Percentiles rank a stretch among this genome's conserved stretches.
Evolutionary conservation across 345 rosid species (phyloP).

Genomic region (Sisymbrium altissimum): DNA sequence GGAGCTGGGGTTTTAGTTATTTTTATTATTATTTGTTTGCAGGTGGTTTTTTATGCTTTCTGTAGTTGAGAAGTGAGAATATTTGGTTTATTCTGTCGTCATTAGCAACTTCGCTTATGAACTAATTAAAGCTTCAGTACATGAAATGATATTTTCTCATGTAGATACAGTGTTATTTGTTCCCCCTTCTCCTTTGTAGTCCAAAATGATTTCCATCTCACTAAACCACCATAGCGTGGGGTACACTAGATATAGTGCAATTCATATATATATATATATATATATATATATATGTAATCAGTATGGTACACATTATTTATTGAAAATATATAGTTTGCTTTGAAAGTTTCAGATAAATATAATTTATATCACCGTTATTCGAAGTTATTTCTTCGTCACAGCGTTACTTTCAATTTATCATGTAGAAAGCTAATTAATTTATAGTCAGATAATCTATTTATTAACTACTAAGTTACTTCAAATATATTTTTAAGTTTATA

Average conservation of each 20-base stretch:
- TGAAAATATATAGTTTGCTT: neutral
- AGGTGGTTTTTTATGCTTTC: neutral
- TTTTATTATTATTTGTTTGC: neutral
- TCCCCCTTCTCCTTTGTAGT: conserved; percentile 7
- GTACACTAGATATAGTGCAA: neutral
- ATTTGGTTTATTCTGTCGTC: neutral
- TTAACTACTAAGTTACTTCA: neutral
- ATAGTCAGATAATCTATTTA: neutral
- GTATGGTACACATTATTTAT: neutral
- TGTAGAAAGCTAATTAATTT: neutral
- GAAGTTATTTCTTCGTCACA: neutral
- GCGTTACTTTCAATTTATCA: neutral
- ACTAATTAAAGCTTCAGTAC: neutral
- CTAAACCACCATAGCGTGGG: conserved; percentile 33
- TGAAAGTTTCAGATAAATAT: neutral
- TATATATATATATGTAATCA: neutral
- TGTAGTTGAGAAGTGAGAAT: neutral
- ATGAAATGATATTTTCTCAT: neutral
- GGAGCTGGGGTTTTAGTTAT: neutral
- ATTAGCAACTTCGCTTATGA: neutral
- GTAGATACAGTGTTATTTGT: conserved; percentile 5
- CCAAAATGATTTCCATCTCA: conserved; percentile 28
- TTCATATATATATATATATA: no score
- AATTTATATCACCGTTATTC: no score
- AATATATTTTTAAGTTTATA: neutral